Evolutionary conservation across 2,329 filamentous ascomycete species (phyloP), one percentile per base, ranked within the genome.

Genomic region (Xylariales sp.): DNA sequence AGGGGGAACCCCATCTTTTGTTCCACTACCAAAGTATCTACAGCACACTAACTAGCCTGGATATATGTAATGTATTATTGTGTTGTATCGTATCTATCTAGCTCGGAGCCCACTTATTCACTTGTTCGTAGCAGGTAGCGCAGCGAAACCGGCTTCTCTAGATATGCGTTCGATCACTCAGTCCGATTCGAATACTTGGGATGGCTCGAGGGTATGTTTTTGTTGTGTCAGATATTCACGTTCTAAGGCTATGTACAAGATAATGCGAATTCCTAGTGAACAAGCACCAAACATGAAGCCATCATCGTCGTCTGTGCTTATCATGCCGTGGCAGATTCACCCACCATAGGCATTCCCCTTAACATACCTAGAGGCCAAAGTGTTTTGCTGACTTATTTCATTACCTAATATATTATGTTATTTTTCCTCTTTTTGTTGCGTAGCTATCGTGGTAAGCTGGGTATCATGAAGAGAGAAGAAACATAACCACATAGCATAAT

Each of bases 391-490:
- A 34, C 5, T 46, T 32, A 34, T 2, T 50, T 39, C 5, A 18
- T 64, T 53, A 56, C 46, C 50, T n/a, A 41, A 48, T 52, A 7
- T 18, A 64, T 43, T 2, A 39, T 39, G 36, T 28, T 56, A 18
- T 55, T 39, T 52, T 43, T 43, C 23, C 23, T 55, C 12, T 52
- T 45, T 52, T 49, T 14, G 36, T 65, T 55, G 34, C 12, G 23
- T 50, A 62, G 48, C 52, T 62, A 62, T 58, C n/a, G 28, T 56
- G 3, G 43, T 39, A 67, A 68, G 46, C 53, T 71, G 71, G 74
- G 72, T 73, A 75, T 75, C 72, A 69, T 70, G 66, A 69, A 62
- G 48, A 60, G 61, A 62, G 61, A 66, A 64, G 16, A 53, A 68
- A 60, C 28, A 63, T 65, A 46, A 14, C 43, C 14, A 58, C 28